phyloP scores from a whole-genome alignment of 75 land plant species.

The Chamaecyparis obtusa region DNA sequence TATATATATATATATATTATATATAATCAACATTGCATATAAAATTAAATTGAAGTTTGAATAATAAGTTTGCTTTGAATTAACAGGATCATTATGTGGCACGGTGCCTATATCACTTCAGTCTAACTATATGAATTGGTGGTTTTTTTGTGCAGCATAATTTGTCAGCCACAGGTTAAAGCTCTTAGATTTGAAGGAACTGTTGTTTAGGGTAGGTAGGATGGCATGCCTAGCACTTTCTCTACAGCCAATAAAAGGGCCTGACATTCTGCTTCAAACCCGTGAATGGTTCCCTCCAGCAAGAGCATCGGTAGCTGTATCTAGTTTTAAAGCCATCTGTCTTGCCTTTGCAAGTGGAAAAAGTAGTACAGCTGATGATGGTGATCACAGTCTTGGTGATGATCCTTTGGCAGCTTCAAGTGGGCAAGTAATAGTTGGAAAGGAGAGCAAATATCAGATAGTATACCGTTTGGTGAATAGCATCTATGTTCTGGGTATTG shows the following conservation, averaged over 20 bases:
- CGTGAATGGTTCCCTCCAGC: slow-evolving; percentile 99
- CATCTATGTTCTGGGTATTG: slow-evolving; percentile 87
- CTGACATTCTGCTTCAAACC: slow-evolving; percentile 91
- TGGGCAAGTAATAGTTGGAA: slow-evolving; percentile 91
- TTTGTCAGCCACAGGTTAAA: not conserved
- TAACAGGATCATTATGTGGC: not conserved
- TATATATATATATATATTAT: too few relatives aligned
- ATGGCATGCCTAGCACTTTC: slow-evolving; percentile 94
- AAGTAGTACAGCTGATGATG: slow-evolving; percentile 20
- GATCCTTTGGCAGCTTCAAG: slow-evolving; percentile 93
- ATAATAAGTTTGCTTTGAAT: too few relatives aligned
- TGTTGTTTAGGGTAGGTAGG: not conserved
- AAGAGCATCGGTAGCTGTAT: slow-evolving; percentile 73
- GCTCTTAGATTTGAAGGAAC: not conserved
- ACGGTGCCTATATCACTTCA: not conserved
- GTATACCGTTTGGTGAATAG: slow-evolving; percentile 90
- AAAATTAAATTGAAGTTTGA: too few relatives aligned
- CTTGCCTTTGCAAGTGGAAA: slow-evolving; percentile 30
- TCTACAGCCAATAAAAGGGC: slow-evolving; percentile 83
- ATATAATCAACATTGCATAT: too few relatives aligned
- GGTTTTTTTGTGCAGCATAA: not conserved
- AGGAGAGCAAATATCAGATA: slow-evolving; percentile 67
- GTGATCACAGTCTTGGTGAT: slow-evolving; percentile 64
- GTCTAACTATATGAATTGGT: slow-evolving; percentile 4
- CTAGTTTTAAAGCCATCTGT: slow-evolving; percentile 78